phyloP scores from a whole-genome alignment of 768 basidiomycete genomes.

The Termitomyces bulborhizus region DNA sequence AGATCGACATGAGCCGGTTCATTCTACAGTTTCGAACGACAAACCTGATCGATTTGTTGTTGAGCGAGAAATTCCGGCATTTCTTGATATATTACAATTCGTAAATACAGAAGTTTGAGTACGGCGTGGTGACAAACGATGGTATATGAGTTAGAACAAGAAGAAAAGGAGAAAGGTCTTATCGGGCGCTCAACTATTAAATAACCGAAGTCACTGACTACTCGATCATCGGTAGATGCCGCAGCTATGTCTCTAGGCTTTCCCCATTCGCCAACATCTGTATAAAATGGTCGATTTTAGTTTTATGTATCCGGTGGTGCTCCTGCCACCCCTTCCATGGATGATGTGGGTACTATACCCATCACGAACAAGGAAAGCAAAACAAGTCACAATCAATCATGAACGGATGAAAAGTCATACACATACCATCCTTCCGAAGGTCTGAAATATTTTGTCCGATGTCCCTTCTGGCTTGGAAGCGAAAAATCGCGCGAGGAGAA shows the following conservation, averaged over 20 bases:
- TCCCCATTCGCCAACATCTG: slow-evolving; percentile 55
- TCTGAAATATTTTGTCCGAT: slow-evolving; percentile 79
- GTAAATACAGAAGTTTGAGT: neutral
- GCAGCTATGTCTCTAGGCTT: slow-evolving; percentile 22
- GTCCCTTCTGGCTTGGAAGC: slow-evolving; percentile 70
- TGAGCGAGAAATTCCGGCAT: slow-evolving; percentile 46
- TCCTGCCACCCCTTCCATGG: slow-evolving; percentile 96
- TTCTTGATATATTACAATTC: neutral
- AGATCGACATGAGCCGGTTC: slow-evolving; percentile 2
- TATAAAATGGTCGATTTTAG: slow-evolving; percentile 79
- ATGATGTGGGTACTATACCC: slow-evolving; percentile 69
- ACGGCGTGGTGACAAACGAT: neutral
- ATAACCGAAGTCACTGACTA: neutral
- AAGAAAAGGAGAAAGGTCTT: neutral
- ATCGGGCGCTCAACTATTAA: neutral
- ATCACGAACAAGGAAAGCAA: neutral
- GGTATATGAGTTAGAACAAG: neutral
- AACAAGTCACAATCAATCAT: neutral
- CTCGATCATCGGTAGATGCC: too few species aligned
- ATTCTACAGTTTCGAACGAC: slow-evolving; percentile 7
- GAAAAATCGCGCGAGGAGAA: slow-evolving; percentile 74
- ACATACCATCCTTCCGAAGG: slow-evolving; percentile 65
- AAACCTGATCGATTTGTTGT: slow-evolving; percentile 53
- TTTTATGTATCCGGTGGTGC: slow-evolving; percentile 83
- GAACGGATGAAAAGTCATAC: neutral